These are phyloP conservation scores for Alternaria sp. DNA, from an alignment of 2,329 filamentous ascomycete genomes.

Conservation along the genomic window DNA sequence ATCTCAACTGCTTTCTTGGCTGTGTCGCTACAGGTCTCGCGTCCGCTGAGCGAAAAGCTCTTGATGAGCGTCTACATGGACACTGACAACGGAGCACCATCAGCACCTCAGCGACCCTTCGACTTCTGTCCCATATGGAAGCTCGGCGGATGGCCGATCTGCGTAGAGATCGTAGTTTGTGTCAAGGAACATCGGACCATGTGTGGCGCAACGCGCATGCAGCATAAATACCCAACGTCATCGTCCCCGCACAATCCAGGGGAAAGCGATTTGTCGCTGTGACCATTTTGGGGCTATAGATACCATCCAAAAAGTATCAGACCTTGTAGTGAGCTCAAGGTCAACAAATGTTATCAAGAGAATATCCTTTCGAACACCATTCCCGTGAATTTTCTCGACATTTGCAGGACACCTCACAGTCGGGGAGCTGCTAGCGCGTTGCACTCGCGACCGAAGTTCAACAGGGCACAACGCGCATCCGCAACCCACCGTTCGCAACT, in stretches of 20 bases:
- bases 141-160: not conserved
- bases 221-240: not conserved
- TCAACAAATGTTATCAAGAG: not conserved
- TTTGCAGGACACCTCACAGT: not conserved
- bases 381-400: not conserved
- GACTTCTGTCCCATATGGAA: no score
- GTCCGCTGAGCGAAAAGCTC: not conserved
- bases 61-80: not conserved
- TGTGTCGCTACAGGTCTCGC: not conserved
- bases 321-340: not conserved
- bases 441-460: not conserved
- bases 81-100: no score
- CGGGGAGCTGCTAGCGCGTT: not conserved
- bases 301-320: not conserved
- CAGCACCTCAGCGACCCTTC: no score
- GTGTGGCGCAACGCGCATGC: not conserved
- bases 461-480: not conserved
- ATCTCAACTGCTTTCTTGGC: not conserved
- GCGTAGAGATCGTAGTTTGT: not conserved
- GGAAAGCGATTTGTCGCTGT: not conserved
- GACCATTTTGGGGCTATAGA: not conserved
- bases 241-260: not conserved
- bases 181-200: not conserved
- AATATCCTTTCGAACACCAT: not conserved
- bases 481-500: not conserved